Evolutionary conservation across 805 yeast genomes (phyloP), one percentile per base, ranked within the genome.

Genomic region (Blastobotrys americana): DNA sequence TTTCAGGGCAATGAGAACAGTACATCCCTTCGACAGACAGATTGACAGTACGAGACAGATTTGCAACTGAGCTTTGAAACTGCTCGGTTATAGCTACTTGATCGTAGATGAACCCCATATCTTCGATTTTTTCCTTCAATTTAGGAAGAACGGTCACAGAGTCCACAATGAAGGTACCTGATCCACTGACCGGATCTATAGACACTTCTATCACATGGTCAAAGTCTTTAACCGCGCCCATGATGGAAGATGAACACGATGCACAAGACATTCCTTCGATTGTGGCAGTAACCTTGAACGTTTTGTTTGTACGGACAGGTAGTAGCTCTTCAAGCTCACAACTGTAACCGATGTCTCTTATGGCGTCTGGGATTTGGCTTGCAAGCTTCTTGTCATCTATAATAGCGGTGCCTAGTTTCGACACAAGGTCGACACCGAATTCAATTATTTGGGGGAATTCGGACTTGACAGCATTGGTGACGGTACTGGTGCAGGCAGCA

Each of bases 191-290:
- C 1, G 74, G 68, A 48, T 77, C 77, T 35, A 83, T 70, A 5
- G 76, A 74, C 27, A 71, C 68, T 15, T 73, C 77, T 16, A 70
- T 60, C 2, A 83, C 74, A 57, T 74, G 79, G 1, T 75, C 72
- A 34, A 81, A 55, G 3, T 67, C 44, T 17, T 71, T 27, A 58
- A 58, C 20, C 67, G 76, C 25, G 5, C 68, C 61, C 6, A 68
- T 63, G 8, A 84, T 74, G 0, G 89, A 67, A 34, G 70, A 70
- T 1, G 77, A 77, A 60, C 93, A 81, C 0, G 86, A 77, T 5
- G 84, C 78, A 63, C 90, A 84, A 0, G 87, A 77, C 60, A 83
- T 82, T 3, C 89, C 90, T 8, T 82, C 84, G 37, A 84, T 76
- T 0, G 77, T 63, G 0, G 86, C 87, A 8, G 70, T 65, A 5